Evolutionary conservation across 2,329 filamentous ascomycete species (phyloP).

Genomic region (Cladophialophora exuberans): DNA sequence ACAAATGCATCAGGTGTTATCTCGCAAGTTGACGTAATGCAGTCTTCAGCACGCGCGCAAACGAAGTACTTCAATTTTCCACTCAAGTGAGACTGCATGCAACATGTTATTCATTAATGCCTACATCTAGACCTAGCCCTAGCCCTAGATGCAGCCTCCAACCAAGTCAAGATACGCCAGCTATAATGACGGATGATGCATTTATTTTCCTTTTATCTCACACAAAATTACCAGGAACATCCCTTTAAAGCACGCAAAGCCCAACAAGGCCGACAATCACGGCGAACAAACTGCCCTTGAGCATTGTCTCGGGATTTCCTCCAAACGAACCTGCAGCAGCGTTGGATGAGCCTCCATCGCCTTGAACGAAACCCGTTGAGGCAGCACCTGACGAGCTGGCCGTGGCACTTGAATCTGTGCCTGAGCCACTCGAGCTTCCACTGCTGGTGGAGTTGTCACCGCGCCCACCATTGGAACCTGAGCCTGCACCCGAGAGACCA

Average conservation of each 20-base stretch:
- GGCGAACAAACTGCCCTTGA: conserved; percentile 51
- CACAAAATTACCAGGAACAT: neutral
- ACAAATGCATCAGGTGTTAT: no score
- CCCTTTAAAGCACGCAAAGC: conserved; percentile 49
- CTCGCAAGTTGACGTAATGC: no score
- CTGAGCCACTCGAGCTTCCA: neutral
- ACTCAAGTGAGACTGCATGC: no score
- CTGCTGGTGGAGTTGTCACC: conserved; percentile 35
- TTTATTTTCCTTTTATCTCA: neutral
- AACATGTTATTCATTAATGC: no score
- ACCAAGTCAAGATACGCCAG: no score
- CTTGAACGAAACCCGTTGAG: conserved; percentile 34
- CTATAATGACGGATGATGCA: no score
- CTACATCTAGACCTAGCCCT: no score
- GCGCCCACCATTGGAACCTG: conserved; percentile 39
- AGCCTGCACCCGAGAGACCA: conserved; percentile 57
- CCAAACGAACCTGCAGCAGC: conserved; percentile 25
- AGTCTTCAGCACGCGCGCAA: no score
- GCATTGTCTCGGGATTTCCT: conserved; percentile 41
- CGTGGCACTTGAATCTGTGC: conserved; percentile 7
- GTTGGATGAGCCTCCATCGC: conserved; percentile 24
- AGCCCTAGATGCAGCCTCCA: no score
- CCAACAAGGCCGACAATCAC: conserved; percentile 51
- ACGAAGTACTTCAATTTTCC: no score
- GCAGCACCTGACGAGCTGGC: conserved; percentile 29